phyloP scores from a whole-genome alignment of 192 early-diverging fungal species.

The Coemansia sp. region DNA sequence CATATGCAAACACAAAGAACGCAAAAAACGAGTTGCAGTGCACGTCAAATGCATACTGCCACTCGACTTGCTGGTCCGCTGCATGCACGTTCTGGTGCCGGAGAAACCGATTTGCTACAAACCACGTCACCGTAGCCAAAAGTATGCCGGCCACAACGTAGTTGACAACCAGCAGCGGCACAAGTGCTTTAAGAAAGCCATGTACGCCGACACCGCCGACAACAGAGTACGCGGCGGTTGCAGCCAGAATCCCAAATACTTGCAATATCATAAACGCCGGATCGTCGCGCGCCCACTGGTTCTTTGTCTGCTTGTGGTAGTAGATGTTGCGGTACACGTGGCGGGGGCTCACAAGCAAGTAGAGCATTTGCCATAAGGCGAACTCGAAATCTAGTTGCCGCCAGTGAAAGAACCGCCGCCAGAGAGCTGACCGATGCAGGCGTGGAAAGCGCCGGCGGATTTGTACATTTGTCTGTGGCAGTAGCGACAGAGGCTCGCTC shows the following conservation, averaged over 20 bases:
- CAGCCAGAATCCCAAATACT: constrained; percentile 55
- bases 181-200: constrained; percentile 35
- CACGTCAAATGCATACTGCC: constrained; percentile 95
- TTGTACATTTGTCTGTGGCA: constrained; percentile 19
- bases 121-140: constrained; percentile 40
- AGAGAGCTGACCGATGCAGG: constrained; percentile 43
- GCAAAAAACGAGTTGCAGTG: constrained; percentile 97
- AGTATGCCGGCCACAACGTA: constrained; percentile 22
- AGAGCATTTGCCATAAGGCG: constrained; percentile 52
- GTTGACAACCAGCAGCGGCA: constrained; percentile 45
- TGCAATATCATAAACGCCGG: constrained; percentile 89
- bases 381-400: constrained; percentile 51
- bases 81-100: constrained; percentile 74
- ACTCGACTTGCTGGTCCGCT: constrained; percentile 87
- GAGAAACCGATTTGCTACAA: constrained; percentile 78
- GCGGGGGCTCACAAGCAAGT: constrained; percentile 44
- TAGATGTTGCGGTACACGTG: constrained; percentile 86
- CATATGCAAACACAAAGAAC: constrained; percentile 82
- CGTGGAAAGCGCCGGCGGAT: constrained; percentile 39
- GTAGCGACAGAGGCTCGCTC: constrained; percentile 33
- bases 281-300: constrained; percentile 97
- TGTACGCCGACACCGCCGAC: constrained; percentile 34
- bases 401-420: constrained; percentile 48
- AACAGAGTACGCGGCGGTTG: constrained; percentile 29
- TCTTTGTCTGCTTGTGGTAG: constrained; percentile 98